Conservation (phyloP, 306 rosid genomes). For the Castanea sativa region DNA sequence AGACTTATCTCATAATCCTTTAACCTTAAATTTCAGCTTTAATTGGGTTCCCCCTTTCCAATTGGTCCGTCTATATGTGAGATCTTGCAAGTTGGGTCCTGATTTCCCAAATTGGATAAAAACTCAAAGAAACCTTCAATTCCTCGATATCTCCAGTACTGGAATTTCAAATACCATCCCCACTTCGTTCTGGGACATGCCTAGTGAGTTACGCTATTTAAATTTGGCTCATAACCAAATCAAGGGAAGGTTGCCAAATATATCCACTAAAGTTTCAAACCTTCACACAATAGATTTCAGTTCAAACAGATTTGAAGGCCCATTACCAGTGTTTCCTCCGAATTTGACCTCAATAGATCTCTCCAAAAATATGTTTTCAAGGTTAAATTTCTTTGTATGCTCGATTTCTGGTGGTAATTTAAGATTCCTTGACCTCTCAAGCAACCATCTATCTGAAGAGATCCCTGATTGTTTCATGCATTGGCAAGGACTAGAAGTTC, state of each 20-base stretch:
- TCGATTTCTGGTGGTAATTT: not conserved
- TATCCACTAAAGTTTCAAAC: not conserved
- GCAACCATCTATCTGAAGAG: not conserved
- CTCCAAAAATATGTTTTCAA: slow-evolving; percentile 18
- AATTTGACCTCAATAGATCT: not conserved
- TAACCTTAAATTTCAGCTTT: not conserved
- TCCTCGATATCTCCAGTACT: not conserved
- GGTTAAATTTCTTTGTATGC: slow-evolving; percentile 1
- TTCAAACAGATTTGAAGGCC: slow-evolving; percentile 19
- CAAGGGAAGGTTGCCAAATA: slow-evolving; percentile 16
- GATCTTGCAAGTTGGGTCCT: slow-evolving; percentile 27
- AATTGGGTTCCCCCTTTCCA: slow-evolving; percentile 19
- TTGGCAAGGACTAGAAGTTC: not conserved
- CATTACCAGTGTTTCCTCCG: slow-evolving; percentile 11
- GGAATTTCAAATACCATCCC: slow-evolving; percentile 19
- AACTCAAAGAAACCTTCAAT: slow-evolving; percentile 3
- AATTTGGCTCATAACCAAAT: slow-evolving; percentile 26
- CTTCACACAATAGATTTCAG: not conserved
- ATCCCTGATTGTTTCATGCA: slow-evolving; percentile 22
- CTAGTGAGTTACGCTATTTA: not conserved
- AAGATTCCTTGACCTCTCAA: slow-evolving; percentile 9
- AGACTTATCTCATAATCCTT: not conserved
- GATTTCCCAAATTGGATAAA: slow-evolving; percentile 31
- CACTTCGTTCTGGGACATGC: slow-evolving; percentile 18
- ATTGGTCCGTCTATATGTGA: not conserved